These are phyloP conservation scores for Penicillium sp. DNA, from an alignment of 2,329 filamentous ascomycete genomes.

Conservation along the genomic window DNA sequence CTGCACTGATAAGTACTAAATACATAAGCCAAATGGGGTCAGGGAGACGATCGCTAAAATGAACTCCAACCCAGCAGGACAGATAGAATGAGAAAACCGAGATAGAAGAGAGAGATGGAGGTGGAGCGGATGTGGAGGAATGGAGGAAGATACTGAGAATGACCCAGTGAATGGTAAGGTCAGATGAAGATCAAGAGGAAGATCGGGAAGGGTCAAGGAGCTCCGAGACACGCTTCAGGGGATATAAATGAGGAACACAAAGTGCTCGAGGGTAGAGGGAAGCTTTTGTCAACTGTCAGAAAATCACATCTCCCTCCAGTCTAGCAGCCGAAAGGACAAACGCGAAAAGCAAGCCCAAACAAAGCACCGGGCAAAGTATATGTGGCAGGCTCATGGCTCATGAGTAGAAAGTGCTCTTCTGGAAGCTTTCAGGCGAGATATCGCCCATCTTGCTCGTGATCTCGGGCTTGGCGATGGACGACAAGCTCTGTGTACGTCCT, in stretches of 20 bases:
- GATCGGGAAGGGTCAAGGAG: too few relatives aligned
- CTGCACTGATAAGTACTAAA: constrained; percentile 13
- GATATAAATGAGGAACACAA: constrained; percentile 8
- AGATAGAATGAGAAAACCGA: background rate
- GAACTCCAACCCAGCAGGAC: constrained; percentile 3
- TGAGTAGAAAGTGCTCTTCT: constrained; percentile 68
- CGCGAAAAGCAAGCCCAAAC: background rate
- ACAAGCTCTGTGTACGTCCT: constrained; percentile 35
- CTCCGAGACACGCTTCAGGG: background rate
- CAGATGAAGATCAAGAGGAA: background rate
- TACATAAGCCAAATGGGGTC: constrained; percentile 16
- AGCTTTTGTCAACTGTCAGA: background rate
- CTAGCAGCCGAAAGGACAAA: background rate
- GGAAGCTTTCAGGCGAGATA: constrained; percentile 67
- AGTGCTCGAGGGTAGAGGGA: background rate
- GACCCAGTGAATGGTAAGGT: background rate
- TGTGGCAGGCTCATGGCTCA: constrained; percentile 34
- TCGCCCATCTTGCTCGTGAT: constrained; percentile 62
- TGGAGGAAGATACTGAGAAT: background rate
- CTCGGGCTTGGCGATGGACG: constrained; percentile 41
- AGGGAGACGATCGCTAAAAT: constrained; percentile 19
- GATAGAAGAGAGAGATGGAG: background rate
- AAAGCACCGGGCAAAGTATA: background rate
- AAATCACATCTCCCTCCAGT: constrained; percentile 2
- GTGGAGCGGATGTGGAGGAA: too few relatives aligned